Conservation (phyloP, 2,329 filamentous ascomycete species). For the Hypomyces rosellus region DNA sequence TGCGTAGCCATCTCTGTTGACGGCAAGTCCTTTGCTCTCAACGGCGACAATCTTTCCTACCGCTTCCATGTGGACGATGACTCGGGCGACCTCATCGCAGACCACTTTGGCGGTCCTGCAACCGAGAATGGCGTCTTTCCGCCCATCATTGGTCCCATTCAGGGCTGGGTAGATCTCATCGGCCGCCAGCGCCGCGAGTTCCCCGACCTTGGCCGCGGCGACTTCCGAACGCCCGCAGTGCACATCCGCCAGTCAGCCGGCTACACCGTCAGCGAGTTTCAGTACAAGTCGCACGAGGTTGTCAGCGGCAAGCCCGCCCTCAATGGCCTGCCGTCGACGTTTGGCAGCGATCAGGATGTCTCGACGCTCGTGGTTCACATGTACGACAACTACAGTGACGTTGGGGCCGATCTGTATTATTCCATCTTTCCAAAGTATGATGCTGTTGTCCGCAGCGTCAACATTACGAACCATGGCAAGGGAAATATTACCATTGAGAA, state of each 20-base stretch:
- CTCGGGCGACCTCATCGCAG: constrained; percentile 51
- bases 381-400: constrained; percentile 51
- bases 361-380: constrained; percentile 52
- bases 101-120: constrained; percentile 54
- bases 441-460: constrained; percentile 55
- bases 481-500: constrained; percentile 47
- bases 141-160: constrained; percentile 25
- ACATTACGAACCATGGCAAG: constrained; percentile 52
- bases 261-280: constrained; percentile 52
- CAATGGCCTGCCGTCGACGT: constrained; percentile 52
- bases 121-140: constrained; percentile 42
- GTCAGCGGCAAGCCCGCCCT: constrained; percentile 50
- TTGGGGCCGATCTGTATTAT: constrained; percentile 54
- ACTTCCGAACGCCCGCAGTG: constrained; percentile 56
- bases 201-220: constrained; percentile 57
- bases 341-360: constrained; percentile 48
- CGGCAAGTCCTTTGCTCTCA: constrained; percentile 50
- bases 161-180: constrained; percentile 49
- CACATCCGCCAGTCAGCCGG: constrained; percentile 53
- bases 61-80: constrained; percentile 54
- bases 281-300: constrained; percentile 52
- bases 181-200: constrained; percentile 54
- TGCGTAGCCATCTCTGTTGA: constrained; percentile 44
- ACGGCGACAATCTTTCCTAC: constrained; percentile 52
- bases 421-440: constrained; percentile 58